phyloP scores from a whole-genome alignment of 1,139 yeast genomes.

The Magnusiomyces magnusii region DNA sequence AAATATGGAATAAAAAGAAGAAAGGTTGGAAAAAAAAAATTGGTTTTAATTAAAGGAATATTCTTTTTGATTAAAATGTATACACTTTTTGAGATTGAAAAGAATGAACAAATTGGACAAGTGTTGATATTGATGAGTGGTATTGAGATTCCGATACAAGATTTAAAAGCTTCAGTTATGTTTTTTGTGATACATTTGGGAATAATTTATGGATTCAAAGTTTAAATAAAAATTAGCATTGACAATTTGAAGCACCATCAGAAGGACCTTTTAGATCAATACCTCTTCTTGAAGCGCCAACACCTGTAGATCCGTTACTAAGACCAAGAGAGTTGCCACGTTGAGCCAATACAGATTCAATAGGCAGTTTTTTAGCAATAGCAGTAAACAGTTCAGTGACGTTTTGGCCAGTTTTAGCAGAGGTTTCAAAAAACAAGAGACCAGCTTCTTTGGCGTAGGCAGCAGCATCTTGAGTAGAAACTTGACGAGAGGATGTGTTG shows the following conservation, averaged over 20 bases:
- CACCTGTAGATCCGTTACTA: neutral
- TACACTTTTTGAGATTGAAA: no score
- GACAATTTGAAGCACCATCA: constrained; percentile 1
- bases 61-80: neutral
- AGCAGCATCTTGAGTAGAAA: constrained; percentile 47
- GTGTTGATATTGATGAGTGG: neutral
- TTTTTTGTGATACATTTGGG: neutral
- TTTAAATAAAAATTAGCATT: neutral
- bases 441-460: constrained; percentile 66
- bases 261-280: constrained; percentile 6
- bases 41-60: neutral
- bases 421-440: constrained; percentile 78
- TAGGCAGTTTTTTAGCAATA: constrained; percentile 49
- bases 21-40: neutral
- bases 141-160: neutral
- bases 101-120: no score
- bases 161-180: neutral
- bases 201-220: neutral
- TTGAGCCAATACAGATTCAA: constrained; percentile 25
- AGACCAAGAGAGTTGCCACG: neutral
- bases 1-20: no score
- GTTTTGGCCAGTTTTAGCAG: constrained; percentile 86
- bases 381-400: constrained; percentile 74
- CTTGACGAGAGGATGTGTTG: constrained; percentile 39
- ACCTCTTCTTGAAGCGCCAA: constrained; percentile 3